Conservation (phyloP, 2,329 filamentous ascomycete species). For the Didymella lethalis region DNA sequence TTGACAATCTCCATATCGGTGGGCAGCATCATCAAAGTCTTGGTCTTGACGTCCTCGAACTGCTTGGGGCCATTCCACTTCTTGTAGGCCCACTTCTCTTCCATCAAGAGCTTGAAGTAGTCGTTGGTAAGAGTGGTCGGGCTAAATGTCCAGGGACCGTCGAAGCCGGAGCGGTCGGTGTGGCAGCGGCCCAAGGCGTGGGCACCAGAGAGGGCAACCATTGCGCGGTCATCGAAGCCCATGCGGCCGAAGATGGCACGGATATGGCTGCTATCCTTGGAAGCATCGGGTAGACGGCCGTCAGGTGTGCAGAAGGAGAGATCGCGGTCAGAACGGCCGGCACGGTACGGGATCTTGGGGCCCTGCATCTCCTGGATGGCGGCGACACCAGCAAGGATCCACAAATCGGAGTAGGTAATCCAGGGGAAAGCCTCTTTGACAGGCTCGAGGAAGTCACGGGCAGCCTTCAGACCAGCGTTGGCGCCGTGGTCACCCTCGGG, state of each 20-base stretch:
- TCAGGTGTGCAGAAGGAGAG: constrained; percentile 88
- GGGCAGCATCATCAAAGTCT: constrained; percentile 96
- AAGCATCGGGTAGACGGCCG: constrained; percentile 84
- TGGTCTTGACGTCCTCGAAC: constrained; percentile 86
- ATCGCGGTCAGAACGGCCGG: constrained; percentile 83
- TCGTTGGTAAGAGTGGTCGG: constrained; percentile 89
- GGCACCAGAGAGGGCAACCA: constrained; percentile 86
- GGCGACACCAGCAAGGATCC: constrained; percentile 86
- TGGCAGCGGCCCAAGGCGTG: constrained; percentile 89
- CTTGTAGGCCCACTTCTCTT: constrained; percentile 96
- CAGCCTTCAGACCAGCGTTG: constrained; percentile 86
- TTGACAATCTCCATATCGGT: constrained; percentile 86
- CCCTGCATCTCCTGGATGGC: constrained; percentile 97
- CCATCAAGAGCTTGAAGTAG: constrained; percentile 85
- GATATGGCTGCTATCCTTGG: constrained; percentile 79
- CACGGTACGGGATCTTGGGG: constrained; percentile 84
- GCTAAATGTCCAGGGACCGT: constrained; percentile 83
- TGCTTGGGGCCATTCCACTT: constrained; percentile 95
- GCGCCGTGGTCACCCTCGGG: constrained; percentile 91
- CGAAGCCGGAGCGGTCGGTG: constrained; percentile 84
- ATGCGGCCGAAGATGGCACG: constrained; percentile 94
- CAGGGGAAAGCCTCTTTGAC: constrained; percentile 90
- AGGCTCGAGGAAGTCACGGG: constrained; percentile 91
- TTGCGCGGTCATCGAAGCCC: constrained; percentile 97
- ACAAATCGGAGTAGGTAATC: constrained; percentile 96